phyloP scores from a whole-genome alignment of 208 protist genomes.

The Angomonas ambiguus region DNA sequence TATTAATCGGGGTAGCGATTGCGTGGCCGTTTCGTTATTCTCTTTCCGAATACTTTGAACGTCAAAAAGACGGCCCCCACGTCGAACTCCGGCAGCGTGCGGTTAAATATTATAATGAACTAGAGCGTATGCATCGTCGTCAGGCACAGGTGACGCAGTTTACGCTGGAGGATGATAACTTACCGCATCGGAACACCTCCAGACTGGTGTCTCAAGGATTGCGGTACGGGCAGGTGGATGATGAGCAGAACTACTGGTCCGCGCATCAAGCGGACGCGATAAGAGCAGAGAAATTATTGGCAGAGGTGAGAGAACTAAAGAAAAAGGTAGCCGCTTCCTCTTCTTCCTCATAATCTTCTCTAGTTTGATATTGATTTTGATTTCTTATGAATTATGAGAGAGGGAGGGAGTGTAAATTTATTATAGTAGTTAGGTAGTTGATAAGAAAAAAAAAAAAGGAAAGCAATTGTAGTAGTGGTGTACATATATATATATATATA shows the following conservation, averaged over 20 bases:
- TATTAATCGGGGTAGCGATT: conserved; percentile 22
- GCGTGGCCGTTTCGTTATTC: conserved; percentile 75
- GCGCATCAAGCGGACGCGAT: conserved; percentile 79
- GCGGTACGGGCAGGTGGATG: conserved; percentile 54
- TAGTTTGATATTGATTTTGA: too few relatives aligned
- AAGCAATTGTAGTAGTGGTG: too few relatives aligned
- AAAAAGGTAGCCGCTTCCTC: conserved; percentile 36
- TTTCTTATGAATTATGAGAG: too few relatives aligned
- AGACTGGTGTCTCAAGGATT: conserved; percentile 43
- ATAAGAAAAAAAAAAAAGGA: neutral
- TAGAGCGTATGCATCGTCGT: conserved; percentile 84
- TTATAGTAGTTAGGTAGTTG: neutral
- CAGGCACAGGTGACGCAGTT: conserved; percentile 74
- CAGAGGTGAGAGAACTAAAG: conserved; percentile 80
- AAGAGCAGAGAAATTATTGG: conserved; percentile 78
- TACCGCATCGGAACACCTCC: conserved; percentile 38
- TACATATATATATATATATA: too few relatives aligned
- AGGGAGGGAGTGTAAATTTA: neutral
- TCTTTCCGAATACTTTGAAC: conserved; percentile 85
- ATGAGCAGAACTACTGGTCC: conserved; percentile 86
- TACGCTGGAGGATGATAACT: conserved; percentile 72
- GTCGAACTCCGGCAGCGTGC: conserved; percentile 69
- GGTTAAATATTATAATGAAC: conserved; percentile 83
- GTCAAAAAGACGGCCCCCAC: conserved; percentile 67
- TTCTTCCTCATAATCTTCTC: neutral